Base-by-base conservation (phyloP, 2,329 filamentous ascomycete species). In the Colletotrichum aenigma region DNA sequence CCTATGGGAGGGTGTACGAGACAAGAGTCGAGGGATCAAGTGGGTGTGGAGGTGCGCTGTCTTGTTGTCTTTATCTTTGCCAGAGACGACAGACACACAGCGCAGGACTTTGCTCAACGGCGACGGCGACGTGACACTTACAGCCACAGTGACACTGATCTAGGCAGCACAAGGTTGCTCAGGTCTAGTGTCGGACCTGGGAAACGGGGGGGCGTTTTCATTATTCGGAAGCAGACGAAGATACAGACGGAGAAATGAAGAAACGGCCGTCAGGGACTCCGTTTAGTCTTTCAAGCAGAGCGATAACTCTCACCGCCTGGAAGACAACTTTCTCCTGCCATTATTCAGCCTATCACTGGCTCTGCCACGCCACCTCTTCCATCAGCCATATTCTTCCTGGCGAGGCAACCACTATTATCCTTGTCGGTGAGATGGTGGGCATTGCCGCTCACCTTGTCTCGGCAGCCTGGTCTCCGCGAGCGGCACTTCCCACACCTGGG, bases 361-460 rank as follows among this genome's bases (percentile, higher is more conserved):
- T 28, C 15, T 43, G 24, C n/a, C 70, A 65, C 72, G 70, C 56
- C 73, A 75, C 73, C 73, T 64, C 48, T 34, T 15, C 65, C 69
- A 55, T 38, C 32, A n/a, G 55, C 48, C 28, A 48, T 36, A 30
- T n/a, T 36, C 32, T 30, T 34, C 26, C 24, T 58, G 26, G 58
- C 70, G 34, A 75, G 64, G 73, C 73, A 73, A 34, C 73, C 70
- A 65, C 64, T 32, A 18, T 16, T 15, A 73, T 73, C 73, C 73
- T 30, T 75, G 73, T 75, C 70, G 70, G 73, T 75, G 73, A 73
- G 58, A 36, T 60, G 56, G 73, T 68, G 56, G 70, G 70, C 58
- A 68, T 61, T 16, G 64, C 48, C 64, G 64, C 70, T 73, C 64
- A 65, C 62, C 70, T 72, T 64, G 64, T 62, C 70, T 73, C 58